A percentile compares a stretch with the other conserved stretches of the same genome.
phyloP scores from a whole-genome alignment of 441 rosid genomes.

The Aleurites moluccanus region DNA sequence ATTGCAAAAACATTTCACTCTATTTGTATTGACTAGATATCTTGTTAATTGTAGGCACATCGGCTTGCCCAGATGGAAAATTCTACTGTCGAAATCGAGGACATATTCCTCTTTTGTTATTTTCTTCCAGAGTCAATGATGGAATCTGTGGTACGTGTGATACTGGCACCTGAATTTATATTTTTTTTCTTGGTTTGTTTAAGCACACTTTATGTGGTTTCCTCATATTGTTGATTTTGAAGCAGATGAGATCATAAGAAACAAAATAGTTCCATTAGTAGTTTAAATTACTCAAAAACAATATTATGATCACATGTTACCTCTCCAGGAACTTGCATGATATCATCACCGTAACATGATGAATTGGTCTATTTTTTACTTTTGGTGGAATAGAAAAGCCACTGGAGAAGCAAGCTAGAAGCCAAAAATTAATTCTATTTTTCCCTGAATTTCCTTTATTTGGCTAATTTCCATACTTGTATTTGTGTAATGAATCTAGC shows the following conservation, averaged over 20 bases:
- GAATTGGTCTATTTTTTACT: not conserved
- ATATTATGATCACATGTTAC: not conserved
- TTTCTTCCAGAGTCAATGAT: slow-evolving; percentile 92
- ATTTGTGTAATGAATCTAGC: not conserved
- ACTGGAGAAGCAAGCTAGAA: not conserved
- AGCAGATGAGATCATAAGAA: not conserved
- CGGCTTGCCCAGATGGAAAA: slow-evolving; percentile 82
- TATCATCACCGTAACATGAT: not conserved
- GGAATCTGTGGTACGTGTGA: slow-evolving; percentile 75
- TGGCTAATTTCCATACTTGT: not conserved
- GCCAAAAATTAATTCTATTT: not conserved
- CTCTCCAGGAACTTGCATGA: not conserved
- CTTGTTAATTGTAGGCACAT: slow-evolving; percentile 54
- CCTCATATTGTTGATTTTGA: not conserved
- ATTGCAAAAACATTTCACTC: not conserved
- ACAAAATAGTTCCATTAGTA: not conserved
- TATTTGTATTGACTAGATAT: not conserved
- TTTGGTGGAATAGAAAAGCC: not conserved
- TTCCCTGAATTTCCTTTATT: not conserved
- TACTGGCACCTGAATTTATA: not conserved
- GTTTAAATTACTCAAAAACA: not conserved
- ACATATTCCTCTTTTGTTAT: slow-evolving; percentile 52
- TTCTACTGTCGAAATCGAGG: slow-evolving; percentile 84
- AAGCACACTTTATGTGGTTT: not conserved
- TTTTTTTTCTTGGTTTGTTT: not conserved